A percentile compares a stretch with the other conserved stretches of the same genome.
These are phyloP conservation scores for Debaryomyces prosopidis DNA, from an alignment of 805 yeast species.

Conservation along the genomic window DNA sequence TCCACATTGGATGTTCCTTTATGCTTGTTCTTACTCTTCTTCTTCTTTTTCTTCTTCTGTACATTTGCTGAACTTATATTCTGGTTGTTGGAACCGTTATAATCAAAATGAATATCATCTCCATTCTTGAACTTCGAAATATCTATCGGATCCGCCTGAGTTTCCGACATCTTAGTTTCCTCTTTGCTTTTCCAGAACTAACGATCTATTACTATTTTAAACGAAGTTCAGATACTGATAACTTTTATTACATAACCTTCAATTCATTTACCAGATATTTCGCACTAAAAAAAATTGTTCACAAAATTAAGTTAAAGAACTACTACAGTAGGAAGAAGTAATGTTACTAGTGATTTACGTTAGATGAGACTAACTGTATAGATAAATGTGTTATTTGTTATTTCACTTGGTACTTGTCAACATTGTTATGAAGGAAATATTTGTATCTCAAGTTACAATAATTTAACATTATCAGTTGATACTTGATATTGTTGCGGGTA, in stretches of 20 bases:
- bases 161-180: slow-evolving; percentile 8
- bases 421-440: too few relatives aligned
- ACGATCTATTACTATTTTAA: background rate
- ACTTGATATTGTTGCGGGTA: too few relatives aligned
- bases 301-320: background rate
- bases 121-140: slow-evolving; percentile 27
- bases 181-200: background rate
- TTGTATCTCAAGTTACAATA: too few relatives aligned
- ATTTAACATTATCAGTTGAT: too few relatives aligned
- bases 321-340: background rate
- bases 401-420: too few relatives aligned
- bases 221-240: background rate
- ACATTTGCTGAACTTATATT: slow-evolving; percentile 5
- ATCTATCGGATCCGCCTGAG: slow-evolving; percentile 7
- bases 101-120: slow-evolving; percentile 35
- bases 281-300: background rate
- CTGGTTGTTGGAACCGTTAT: slow-evolving; percentile 5
- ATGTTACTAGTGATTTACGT: too few relatives aligned
- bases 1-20: slow-evolving; percentile 9
- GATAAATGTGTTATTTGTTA: too few relatives aligned
- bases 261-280: background rate
- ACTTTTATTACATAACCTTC: background rate
- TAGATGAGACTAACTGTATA: too few relatives aligned
- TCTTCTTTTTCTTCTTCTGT: slow-evolving; percentile 25
- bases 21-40: slow-evolving; percentile 31